A percentile compares a stretch with the other conserved stretches of the same genome.
Evolutionary conservation across 805 yeast genomes (phyloP).

Genomic region (Teunomyces panamensis): DNA sequence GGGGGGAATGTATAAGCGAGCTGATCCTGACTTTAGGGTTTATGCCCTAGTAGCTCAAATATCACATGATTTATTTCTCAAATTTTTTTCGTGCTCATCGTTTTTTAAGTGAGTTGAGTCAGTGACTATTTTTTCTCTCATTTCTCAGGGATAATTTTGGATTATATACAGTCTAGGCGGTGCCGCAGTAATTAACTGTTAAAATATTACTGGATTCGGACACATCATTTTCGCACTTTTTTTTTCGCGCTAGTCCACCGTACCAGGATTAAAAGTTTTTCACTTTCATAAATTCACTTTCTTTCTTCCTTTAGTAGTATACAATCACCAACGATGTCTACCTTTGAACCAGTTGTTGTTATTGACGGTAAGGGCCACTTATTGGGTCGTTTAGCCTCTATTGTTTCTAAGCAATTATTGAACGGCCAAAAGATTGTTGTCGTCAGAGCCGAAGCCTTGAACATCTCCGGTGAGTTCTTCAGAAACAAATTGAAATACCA

Average conservation of each 20-base stretch:
- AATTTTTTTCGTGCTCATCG: not conserved
- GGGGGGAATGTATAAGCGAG: too few species aligned
- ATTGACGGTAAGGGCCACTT: conserved; percentile 99
- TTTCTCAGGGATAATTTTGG: not conserved
- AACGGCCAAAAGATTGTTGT: conserved; percentile 97
- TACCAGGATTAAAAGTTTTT: conserved; percentile 3
- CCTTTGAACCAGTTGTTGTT: conserved; percentile 96
- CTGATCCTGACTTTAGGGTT: not conserved
- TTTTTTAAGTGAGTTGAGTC: too few species aligned
- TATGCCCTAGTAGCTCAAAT: not conserved
- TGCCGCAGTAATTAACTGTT: conserved; percentile 3
- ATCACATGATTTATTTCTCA: not conserved
- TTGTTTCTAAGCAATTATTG: conserved; percentile 96
- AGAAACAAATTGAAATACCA: conserved; percentile 99
- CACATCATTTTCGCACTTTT: conserved; percentile 1
- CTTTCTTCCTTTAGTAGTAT: conserved; percentile 6
- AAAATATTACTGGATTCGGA: conserved; percentile 4
- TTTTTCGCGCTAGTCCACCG: conserved; percentile 1
- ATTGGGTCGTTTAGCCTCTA: conserved; percentile 99
- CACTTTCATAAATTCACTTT: conserved; percentile 2
- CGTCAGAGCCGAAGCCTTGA: conserved; percentile 96
- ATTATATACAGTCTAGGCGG: conserved; percentile 1
- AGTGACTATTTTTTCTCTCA: too few species aligned
- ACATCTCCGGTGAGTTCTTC: conserved; percentile 99
- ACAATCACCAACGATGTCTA: conserved; percentile 52